Percentiles rank a stretch among this genome's conserved stretches.
These are phyloP conservation scores for Spergularia marina DNA, from an alignment of 148 eudicot species.

Conservation along the genomic window DNA sequence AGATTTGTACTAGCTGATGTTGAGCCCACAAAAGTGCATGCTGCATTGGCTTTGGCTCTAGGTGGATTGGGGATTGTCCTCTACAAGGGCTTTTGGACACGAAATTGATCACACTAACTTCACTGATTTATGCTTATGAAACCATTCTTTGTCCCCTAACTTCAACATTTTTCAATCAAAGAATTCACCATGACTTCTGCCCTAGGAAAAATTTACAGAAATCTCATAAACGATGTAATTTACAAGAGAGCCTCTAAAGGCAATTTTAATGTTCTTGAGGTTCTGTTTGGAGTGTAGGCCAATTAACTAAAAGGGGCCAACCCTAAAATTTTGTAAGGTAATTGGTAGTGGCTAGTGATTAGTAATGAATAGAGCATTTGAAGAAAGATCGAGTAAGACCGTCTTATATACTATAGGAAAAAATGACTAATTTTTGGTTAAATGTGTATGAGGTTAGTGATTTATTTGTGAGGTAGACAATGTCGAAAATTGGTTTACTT, in stretches of 20 bases:
- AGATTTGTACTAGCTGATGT: conserved; percentile 29
- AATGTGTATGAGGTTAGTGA: too few species aligned
- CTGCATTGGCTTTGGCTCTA: conserved; percentile 42
- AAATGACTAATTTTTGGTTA: too few species aligned
- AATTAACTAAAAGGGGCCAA: conserved; percentile 9
- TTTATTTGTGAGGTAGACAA: too few species aligned
- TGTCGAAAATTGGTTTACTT: too few species aligned
- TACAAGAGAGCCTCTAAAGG: conserved; percentile 21
- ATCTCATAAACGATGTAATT: conserved; percentile 28
- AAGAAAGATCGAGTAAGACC: background rate
- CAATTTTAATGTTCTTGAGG: conserved; percentile 14
- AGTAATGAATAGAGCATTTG: background rate
- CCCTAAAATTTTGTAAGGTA: conserved; percentile 29
- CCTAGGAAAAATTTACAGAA: conserved; percentile 22
- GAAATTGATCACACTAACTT: conserved; percentile 36
- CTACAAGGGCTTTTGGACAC: conserved; percentile 52
- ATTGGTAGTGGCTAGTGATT: conserved; percentile 10
- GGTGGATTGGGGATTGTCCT: conserved; percentile 68
- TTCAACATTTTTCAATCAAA: background rate
- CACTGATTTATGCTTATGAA: conserved; percentile 5
- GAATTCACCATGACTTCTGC: conserved; percentile 24
- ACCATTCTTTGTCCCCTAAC: conserved; percentile 5
- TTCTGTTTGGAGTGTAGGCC: conserved; percentile 21
- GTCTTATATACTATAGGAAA: too few species aligned
- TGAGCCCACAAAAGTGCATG: conserved; percentile 33